A percentile compares a stretch with the other conserved stretches of the same genome.
phyloP scores from a whole-genome alignment of 208 protist genomes.

The Crithidia brevicula region DNA sequence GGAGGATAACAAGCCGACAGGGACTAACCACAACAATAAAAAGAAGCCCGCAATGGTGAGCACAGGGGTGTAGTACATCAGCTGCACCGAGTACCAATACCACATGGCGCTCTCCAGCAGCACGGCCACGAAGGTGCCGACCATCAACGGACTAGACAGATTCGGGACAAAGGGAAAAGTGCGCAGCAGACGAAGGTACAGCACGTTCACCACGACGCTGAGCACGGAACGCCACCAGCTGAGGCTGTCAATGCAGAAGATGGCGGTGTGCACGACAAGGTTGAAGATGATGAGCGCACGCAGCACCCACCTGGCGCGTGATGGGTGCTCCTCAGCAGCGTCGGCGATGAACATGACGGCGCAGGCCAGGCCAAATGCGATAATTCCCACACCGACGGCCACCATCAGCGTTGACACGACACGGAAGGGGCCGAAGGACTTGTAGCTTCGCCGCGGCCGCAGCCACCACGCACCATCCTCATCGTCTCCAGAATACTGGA shows the following conservation, averaged over 20 bases:
- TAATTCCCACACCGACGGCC: constrained; percentile 30
- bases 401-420: constrained; percentile 54
- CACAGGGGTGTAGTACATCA: constrained; percentile 33
- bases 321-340: constrained; percentile 60
- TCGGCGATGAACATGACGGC: constrained; percentile 47
- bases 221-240: constrained; percentile 54
- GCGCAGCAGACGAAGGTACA: constrained; percentile 50
- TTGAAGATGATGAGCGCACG: constrained; percentile 40
- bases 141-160: constrained; percentile 33
- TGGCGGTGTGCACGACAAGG: constrained; percentile 39
- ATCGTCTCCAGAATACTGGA: constrained; percentile 15
- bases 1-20: constrained; percentile 50
- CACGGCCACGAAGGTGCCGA: constrained; percentile 26
- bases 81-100: constrained; percentile 43
- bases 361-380: constrained; percentile 48
- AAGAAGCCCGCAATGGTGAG: constrained; percentile 48
- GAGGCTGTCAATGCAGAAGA: constrained; percentile 54
- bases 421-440: constrained; percentile 50
- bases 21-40: constrained; percentile 65
- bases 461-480: constrained; percentile 31
- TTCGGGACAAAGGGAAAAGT: constrained; percentile 50
- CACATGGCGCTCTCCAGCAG: constrained; percentile 55
- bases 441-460: constrained; percentile 29
- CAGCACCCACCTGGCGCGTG: constrained; percentile 38
- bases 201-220: constrained; percentile 50